Percentiles rank a stretch among this genome's conserved stretches.
Conservation (phyloP, 257 asterid genomes). For the Penstemon barbatus region DNA sequence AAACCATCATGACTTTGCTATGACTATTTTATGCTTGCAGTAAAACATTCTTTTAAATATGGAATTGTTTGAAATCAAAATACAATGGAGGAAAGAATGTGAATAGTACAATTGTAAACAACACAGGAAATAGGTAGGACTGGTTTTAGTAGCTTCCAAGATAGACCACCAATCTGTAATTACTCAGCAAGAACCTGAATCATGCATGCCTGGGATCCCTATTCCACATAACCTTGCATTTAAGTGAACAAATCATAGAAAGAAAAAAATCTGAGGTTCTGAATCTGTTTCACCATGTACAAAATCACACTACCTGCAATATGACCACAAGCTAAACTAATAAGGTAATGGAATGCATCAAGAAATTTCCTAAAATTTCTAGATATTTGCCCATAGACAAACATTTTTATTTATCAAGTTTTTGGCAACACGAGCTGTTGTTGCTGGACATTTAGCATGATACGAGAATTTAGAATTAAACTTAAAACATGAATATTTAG, state of each 20-base stretch:
- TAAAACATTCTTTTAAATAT: constrained; percentile 3
- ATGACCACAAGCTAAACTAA: constrained; percentile 13
- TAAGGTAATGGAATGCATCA: neutral
- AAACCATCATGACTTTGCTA: constrained; percentile 12
- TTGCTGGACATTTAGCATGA: constrained; percentile 24
- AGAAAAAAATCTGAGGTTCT: neutral
- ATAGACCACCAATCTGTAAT: constrained; percentile 2
- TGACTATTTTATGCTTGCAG: neutral
- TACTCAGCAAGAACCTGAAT: constrained; percentile 14
- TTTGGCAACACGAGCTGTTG: constrained; percentile 17
- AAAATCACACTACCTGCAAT: constrained; percentile 2
- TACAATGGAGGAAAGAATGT: constrained; percentile 7
- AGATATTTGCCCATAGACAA: constrained; percentile 15
- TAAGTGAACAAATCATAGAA: constrained; percentile 6
- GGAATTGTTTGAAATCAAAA: constrained; percentile 8
- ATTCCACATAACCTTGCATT: constrained; percentile 1
- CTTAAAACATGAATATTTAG: too few relatives aligned
- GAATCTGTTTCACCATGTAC: neutral
- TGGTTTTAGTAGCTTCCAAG: constrained; percentile 19
- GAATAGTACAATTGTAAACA: neutral
- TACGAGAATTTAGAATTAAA: neutral
- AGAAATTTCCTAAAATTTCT: constrained; percentile 1
- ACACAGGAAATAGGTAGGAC: neutral
- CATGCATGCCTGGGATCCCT: constrained; percentile 11
- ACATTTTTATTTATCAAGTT: constrained; percentile 4